phyloP scores from a whole-genome alignment of 2,329 filamentous ascomycete species.

The Ceratocystis harringtonii region DNA sequence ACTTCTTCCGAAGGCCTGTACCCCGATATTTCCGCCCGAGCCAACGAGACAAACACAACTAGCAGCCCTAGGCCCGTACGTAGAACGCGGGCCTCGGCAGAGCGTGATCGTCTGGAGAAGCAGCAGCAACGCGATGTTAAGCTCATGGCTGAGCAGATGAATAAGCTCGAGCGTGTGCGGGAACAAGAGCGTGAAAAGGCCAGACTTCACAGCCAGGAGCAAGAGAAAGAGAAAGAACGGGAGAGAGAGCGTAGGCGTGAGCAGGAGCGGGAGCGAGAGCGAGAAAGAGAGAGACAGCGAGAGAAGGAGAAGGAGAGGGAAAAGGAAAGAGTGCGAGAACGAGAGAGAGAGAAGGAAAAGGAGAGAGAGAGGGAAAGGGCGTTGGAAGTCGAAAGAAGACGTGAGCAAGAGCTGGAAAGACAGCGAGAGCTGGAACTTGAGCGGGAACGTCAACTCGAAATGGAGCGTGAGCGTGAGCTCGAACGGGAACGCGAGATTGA shows the following conservation, averaged over 20 bases:
- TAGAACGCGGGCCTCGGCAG: slow-evolving; percentile 42
- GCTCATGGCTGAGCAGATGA: slow-evolving; percentile 43
- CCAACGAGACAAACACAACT: slow-evolving; percentile 4
- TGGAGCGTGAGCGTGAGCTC: slow-evolving; percentile 27
- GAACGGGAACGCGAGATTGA: neutral
- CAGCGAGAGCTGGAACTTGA: slow-evolving; percentile 3
- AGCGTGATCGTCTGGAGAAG: slow-evolving; percentile 50
- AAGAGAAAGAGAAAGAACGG: slow-evolving; percentile 41
- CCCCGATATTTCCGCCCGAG: slow-evolving; percentile 27
- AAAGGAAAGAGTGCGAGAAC: slow-evolving; percentile 17
- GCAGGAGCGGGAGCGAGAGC: slow-evolving; percentile 15
- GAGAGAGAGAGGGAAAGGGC: slow-evolving; percentile 19
- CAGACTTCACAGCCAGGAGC: slow-evolving; percentile 41
- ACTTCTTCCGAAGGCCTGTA: slow-evolving; percentile 28
- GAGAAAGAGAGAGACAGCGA: neutral
- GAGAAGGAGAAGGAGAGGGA: slow-evolving; percentile 15
- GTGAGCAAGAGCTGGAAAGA: slow-evolving; percentile 1
- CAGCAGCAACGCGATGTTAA: slow-evolving; percentile 51
- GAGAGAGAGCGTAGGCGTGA: slow-evolving; percentile 26
- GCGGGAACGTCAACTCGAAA: slow-evolving; percentile 27
- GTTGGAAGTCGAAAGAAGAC: slow-evolving; percentile 16
- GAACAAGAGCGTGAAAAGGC: slow-evolving; percentile 58
- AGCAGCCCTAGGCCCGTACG: slow-evolving; percentile 29
- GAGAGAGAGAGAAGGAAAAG: slow-evolving; percentile 19
- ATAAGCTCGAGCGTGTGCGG: slow-evolving; percentile 50